Percentiles rank a stretch among this genome's conserved stretches.
These are phyloP conservation scores for Trebouxia gelatinosa DNA, from an alignment of 163 green algal genomes.

Conservation along the genomic window DNA sequence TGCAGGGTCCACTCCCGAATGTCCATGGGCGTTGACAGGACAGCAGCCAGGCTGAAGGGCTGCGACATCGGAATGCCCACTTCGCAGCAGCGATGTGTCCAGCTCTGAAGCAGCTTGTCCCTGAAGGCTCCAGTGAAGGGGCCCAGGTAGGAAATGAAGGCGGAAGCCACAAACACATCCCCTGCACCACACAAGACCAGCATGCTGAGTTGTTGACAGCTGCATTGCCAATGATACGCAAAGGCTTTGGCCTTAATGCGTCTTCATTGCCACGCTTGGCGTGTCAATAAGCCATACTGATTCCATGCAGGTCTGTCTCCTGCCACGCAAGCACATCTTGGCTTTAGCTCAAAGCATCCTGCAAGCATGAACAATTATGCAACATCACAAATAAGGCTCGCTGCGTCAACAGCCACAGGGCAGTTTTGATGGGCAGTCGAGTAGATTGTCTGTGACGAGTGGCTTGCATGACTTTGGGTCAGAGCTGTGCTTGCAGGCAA, in stretches of 20 bases:
- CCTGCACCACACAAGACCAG: conserved; percentile 41
- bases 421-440: no score
- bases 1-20: conserved; percentile 35
- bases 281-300: neutral
- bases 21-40: conserved; percentile 70
- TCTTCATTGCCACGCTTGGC: neutral
- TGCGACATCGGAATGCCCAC: conserved; percentile 58
- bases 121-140: conserved; percentile 80
- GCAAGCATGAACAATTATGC: neutral
- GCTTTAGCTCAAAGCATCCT: neutral
- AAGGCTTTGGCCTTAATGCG: neutral
- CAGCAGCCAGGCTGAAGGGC: conserved; percentile 57
- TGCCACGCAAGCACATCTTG: neutral
- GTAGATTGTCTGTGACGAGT: no score
- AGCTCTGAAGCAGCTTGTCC: conserved; percentile 55
- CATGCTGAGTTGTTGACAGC: neutral
- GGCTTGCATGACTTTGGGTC: no score
- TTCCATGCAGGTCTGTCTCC: neutral
- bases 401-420: no score
- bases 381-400: neutral
- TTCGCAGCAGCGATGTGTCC: conserved; percentile 57
- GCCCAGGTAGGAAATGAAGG: conserved; percentile 82
- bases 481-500: no score
- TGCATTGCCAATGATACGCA: neutral
- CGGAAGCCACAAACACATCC: conserved; percentile 75